Percentiles rank a stretch among this genome's conserved stretches.
Evolutionary conservation across 2,329 filamentous ascomycete species (phyloP).

Genomic region (Xenosphaeropsis pyriputrescens): DNA sequence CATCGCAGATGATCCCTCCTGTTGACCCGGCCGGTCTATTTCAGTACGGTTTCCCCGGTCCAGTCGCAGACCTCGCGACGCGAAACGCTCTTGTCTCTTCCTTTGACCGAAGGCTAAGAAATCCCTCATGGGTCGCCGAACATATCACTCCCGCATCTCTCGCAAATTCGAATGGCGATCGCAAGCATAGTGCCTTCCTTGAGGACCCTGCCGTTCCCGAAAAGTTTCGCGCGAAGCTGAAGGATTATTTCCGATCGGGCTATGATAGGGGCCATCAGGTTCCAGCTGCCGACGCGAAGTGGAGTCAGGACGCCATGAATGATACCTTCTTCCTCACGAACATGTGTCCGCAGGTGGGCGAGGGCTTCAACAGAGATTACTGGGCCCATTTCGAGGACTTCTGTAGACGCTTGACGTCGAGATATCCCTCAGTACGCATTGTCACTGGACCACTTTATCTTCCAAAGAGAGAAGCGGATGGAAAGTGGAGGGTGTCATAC

Average conservation of each 20-base stretch:
- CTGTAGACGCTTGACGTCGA: constrained; percentile 65
- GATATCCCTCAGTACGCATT: constrained; percentile 77
- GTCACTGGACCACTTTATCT: constrained; percentile 92
- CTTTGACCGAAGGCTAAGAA: constrained; percentile 81
- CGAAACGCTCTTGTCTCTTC: constrained; percentile 68
- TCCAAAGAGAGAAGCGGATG: constrained; percentile 72
- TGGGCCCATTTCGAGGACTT: constrained; percentile 99
- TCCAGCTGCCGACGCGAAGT: constrained; percentile 89
- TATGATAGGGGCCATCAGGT: constrained; percentile 97
- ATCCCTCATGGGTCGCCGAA: constrained; percentile 90
- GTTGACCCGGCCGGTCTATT: constrained; percentile 67
- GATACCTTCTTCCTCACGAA: constrained; percentile 87
- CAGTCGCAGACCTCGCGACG: constrained; percentile 66
- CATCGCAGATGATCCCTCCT: constrained; percentile 24
- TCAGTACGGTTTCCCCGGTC: constrained; percentile 85
- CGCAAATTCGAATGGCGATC: constrained; percentile 58
- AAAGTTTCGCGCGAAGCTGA: constrained; percentile 77
- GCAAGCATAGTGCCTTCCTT: constrained; percentile 67
- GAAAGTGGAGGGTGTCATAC: constrained; percentile 91
- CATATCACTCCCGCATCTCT: constrained; percentile 90
- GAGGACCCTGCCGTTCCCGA: constrained; percentile 72
- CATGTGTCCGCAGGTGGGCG: constrained; percentile 97
- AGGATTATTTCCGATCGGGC: constrained; percentile 89
- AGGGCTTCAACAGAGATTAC: constrained; percentile 98
- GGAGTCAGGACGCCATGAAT: constrained; percentile 89